Evolutionary conservation across 768 basidiomycete species (phyloP).

Genomic region (Tylopilus felleus): DNA sequence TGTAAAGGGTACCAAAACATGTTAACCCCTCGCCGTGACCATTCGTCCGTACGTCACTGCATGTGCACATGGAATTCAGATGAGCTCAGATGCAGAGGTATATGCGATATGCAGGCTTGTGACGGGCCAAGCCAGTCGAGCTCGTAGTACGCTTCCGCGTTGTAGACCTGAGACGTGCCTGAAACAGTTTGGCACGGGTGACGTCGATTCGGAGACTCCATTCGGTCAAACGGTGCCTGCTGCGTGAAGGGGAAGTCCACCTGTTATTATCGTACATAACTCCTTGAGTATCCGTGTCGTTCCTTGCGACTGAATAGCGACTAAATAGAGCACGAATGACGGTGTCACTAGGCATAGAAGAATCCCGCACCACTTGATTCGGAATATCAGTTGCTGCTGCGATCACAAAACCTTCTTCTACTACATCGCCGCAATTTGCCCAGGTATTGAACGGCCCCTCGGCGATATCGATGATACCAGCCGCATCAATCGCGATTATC

Average conservation of each 20-base stretch:
- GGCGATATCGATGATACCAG: background rate
- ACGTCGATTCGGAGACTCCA: background rate
- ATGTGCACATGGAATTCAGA: background rate
- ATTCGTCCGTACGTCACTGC: background rate
- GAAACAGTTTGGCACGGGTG: background rate
- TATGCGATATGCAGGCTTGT: background rate
- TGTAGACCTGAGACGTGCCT: background rate
- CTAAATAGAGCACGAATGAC: background rate
- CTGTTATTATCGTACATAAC: background rate
- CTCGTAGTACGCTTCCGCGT: background rate
- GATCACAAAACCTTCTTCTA: background rate
- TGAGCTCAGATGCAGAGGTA: background rate
- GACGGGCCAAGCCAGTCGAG: background rate
- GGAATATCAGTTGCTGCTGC: background rate
- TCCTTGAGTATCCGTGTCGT: background rate
- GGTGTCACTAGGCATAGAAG: background rate
- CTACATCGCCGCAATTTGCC: background rate
- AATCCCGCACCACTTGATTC: background rate
- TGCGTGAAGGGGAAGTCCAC: background rate
- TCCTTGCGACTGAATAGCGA: no score
- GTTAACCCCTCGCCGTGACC: background rate
- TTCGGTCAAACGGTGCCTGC: background rate
- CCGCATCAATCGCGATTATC: background rate
- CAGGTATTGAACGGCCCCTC: background rate
- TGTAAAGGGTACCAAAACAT: background rate